Evolutionary conservation across 2,329 filamentous ascomycete genomes (phyloP), one percentile per base, ranked within the genome.

Genomic region (Neofusicoccum cordaticola): DNA sequence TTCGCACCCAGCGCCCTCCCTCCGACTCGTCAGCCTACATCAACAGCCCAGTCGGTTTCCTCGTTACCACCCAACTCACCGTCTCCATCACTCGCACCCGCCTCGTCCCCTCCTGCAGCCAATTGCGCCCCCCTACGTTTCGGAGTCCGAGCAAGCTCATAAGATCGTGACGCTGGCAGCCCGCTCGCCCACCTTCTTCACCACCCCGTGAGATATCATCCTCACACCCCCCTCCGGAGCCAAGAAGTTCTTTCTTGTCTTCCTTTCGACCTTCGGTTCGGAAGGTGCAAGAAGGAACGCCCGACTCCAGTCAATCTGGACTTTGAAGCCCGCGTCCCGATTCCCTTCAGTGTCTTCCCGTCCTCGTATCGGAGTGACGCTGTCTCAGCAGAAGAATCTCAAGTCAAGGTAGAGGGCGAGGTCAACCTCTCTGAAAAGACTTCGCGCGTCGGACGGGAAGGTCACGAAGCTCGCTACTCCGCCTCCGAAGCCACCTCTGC

Each of bases 261-360:
- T 87, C 86, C 86, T 88, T 87, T 88, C 85, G 85, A 78, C 75
- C 75, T 77, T 76, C 77, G 80, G 78, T 81, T 84, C 80, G 82
- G 83, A 83, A 83, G 82, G 83, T 87, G 87, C 86, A 87, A 91
- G 89, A 89, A 88, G 85, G 85, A 87, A 83, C 88, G 83, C 83
- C 81, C 79, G 83, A 88, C 90, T 89, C 88, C 90, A 90, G 92
- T 85, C 92, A 97, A 92, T 86, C 93, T 97, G 93, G 93, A 97
- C 92, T 97, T 96, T 95, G 93, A 97, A 91, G 93, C 93, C 84
- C 91, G 93, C 84, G 91, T 97, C 84, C 92, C 94, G 86, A 95
- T 98, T 84, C 94, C 94, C 85, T 96, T 97, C 89, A 97, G 93
- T 91, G 91, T 97, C 90, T 97, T 98, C 89, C 94, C 94, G 86